Base-by-base conservation (phyloP, 768 basidiomycete genomes). In the Kwoniella shandongensis region DNA sequence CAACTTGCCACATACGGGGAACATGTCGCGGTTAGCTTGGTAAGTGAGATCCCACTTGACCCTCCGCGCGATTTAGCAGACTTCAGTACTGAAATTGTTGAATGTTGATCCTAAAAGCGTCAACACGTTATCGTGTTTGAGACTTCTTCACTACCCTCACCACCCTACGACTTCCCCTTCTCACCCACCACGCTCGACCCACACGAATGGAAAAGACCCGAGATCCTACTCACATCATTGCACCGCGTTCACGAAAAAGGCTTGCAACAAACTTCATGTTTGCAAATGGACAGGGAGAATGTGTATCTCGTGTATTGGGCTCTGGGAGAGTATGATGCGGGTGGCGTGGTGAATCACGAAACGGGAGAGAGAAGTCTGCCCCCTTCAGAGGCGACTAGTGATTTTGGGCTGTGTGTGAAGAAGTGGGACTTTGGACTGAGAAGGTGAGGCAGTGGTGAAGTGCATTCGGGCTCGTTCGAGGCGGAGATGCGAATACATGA, bases 291-390 rank as follows among this genome's bases (percentile, higher is more conserved):
- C 26, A 17, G 49, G 15, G 39, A 53, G 11, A 58, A 42, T 6
- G 47, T 69, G 5, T 66, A 61, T 41, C 13, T 46, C 18, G 45
- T 52, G 5, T 69, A 63, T 44, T 59, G 52, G 50, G 61, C 59
- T 35, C 39, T 51, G 22, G 57, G 53, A 8, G 61, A 64, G 45
- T 3, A 8, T 15, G 26, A 56, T 20, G 49, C 51, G 15, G 62
- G 62, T 25, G 51, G 56, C 15, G 2, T 42, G 29, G 26, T 13
- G 5, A 38, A 63, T 46, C 35, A 48, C 22, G 46, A 29, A 20
- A 36, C 11, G 6, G 55, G 44, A 6, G 39, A 38, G 30, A 63
- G 42, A 39, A 27, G 38, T 13, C 26, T 50, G 42, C 62, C 54
- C 10, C 47, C 61, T 44, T 13, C 36, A 29, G 55, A 54, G 26